phyloP scores from a whole-genome alignment of 768 basidiomycete species.

The Amanita subjunquillea region DNA sequence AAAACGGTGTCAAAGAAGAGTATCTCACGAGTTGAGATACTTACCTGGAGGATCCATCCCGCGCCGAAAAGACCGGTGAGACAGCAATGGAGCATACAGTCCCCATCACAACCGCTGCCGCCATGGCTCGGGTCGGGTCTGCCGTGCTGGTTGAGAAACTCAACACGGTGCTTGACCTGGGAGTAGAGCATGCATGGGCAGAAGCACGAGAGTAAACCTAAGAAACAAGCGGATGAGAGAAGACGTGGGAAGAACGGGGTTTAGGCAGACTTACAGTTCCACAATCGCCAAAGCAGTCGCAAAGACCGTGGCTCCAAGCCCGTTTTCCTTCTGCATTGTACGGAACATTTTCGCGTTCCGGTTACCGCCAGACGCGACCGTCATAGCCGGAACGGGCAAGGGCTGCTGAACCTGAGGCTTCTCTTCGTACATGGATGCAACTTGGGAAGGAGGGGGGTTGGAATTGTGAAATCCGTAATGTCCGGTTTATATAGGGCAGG shows the following conservation, averaged over 20 bases:
- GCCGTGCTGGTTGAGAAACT: constrained; percentile 25
- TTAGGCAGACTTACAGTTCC: constrained; percentile 15
- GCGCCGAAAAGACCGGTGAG: constrained; percentile 19
- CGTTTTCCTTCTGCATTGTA: constrained; percentile 16
- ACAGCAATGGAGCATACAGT: constrained; percentile 27
- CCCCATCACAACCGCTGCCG: constrained; percentile 17
- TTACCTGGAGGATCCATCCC: constrained; percentile 32
- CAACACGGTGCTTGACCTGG: constrained; percentile 28
- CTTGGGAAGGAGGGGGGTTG: too few species aligned
- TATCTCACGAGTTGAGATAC: neutral
- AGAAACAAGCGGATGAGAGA: neutral
- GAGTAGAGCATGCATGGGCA: constrained; percentile 33
- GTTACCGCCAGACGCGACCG: constrained; percentile 15
- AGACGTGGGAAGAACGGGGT: neutral
- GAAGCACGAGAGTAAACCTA: constrained; percentile 27
- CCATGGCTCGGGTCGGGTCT: constrained; percentile 27
- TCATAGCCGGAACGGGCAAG: constrained; percentile 8
- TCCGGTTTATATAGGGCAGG: too few species aligned
- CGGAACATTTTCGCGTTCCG: constrained; percentile 17
- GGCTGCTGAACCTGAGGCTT: neutral
- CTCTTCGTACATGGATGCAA: too few species aligned
- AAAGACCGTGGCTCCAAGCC: constrained; percentile 20
- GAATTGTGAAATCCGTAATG: too few species aligned
- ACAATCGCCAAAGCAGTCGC: constrained; percentile 16
- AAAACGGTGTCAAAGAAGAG: neutral